Conservation (phyloP, 2,329 filamentous ascomycete genomes). For the Penicillium sp. region DNA sequence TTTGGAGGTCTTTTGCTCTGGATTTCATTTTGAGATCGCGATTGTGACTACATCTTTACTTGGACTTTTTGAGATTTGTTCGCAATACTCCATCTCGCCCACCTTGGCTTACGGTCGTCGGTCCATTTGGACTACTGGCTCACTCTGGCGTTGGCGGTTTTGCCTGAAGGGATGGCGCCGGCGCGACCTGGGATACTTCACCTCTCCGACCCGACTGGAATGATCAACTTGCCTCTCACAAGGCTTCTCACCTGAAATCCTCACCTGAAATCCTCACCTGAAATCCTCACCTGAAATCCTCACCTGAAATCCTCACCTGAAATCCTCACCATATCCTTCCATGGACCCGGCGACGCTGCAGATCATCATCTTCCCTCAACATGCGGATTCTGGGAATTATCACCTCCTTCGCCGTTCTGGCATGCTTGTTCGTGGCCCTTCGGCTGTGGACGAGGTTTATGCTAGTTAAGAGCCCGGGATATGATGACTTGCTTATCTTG, state of each 20-base stretch:
- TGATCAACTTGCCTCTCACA: not conserved
- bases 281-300: no score
- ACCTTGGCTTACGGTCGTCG: not conserved
- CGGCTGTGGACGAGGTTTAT: conserved; percentile 27
- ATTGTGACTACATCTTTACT: no score
- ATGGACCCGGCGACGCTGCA: not conserved
- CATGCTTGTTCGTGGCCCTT: conserved; percentile 22
- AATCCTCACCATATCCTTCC: not conserved
- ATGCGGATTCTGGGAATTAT: conserved; percentile 27
- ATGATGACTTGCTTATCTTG: conserved; percentile 31
- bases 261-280: no score
- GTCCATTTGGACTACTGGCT: not conserved
- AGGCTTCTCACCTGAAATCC: not conserved
- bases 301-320: no score
- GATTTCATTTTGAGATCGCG: not conserved
- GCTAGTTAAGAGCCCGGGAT: conserved; percentile 26
- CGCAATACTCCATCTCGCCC: not conserved
- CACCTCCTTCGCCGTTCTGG: conserved; percentile 22
- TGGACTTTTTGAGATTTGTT: no score
- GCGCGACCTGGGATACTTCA: not conserved
- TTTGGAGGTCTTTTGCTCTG: not conserved
- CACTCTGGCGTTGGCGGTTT: not conserved
- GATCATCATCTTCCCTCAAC: not conserved
- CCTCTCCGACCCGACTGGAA: not conserved
- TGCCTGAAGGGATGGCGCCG: not conserved